These are phyloP conservation scores for Rhizoclosmatium sp. DNA, from an alignment of 192 early-diverging fungal genomes.

Conservation along the genomic window DNA sequence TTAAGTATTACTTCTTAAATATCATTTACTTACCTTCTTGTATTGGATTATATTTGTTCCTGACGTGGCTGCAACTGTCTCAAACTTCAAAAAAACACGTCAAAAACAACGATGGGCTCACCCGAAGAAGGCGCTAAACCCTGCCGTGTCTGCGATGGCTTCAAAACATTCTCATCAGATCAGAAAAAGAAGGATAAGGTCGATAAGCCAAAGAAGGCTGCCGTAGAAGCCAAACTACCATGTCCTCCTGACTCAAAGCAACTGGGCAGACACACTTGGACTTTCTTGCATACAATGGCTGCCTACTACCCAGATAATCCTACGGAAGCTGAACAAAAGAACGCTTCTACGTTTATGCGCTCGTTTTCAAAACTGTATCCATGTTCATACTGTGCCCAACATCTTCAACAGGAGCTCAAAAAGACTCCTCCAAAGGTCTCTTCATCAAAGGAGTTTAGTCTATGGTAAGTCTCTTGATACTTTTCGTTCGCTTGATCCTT, in stretches of 20 bases:
- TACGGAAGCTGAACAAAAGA: constrained; percentile 69
- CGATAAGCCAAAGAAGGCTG: background rate
- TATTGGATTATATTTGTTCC: too few relatives aligned
- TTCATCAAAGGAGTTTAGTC: constrained; percentile 69
- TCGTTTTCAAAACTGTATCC: constrained; percentile 92
- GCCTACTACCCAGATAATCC: constrained; percentile 94
- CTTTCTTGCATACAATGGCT: constrained; percentile 96
- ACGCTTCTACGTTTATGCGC: constrained; percentile 37
- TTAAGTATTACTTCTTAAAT: background rate
- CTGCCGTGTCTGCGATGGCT: constrained; percentile 40
- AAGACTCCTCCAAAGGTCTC: constrained; percentile 79
- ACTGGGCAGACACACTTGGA: constrained; percentile 94
- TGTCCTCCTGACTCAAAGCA: constrained; percentile 85
- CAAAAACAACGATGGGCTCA: background rate
- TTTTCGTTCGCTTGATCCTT: background rate
- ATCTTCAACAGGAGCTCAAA: constrained; percentile 81
- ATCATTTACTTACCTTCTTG: too few relatives aligned
- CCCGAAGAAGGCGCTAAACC: background rate
- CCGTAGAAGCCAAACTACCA: background rate
- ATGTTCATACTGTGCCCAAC: constrained; percentile 86
- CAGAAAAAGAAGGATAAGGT: constrained; percentile 23
- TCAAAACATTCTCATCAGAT: constrained; percentile 30
- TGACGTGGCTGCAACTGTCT: too few relatives aligned
- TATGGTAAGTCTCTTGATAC: constrained; percentile 65
- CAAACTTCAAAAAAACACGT: too few relatives aligned